These are phyloP conservation scores for Amaranthus cruentus DNA, from an alignment of 148 eudicot genomes.

Conservation along the genomic window DNA sequence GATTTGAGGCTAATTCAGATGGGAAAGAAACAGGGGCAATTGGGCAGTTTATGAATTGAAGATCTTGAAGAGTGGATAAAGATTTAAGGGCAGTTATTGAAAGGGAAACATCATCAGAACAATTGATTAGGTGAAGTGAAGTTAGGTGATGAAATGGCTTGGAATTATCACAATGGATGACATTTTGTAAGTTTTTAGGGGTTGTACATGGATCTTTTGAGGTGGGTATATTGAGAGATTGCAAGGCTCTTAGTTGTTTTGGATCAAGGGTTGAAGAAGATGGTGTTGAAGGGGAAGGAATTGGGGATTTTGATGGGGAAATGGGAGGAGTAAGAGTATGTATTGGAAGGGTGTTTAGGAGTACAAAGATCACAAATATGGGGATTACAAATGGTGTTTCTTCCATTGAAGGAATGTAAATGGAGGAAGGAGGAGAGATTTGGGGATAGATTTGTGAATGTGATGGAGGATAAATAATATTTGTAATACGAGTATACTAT, in stretches of 20 bases:
- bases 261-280: conserved; percentile 61
- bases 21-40: conserved; percentile 26
- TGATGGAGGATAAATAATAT: no score
- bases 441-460: background rate
- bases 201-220: conserved; percentile 61
- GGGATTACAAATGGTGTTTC: background rate
- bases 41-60: conserved; percentile 53
- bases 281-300: conserved; percentile 10
- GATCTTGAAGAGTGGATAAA: conserved; percentile 52
- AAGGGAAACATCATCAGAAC: conserved; percentile 49
- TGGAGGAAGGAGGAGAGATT: background rate
- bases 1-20: conserved; percentile 23
- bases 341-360: conserved; percentile 23
- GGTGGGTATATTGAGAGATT: conserved; percentile 59
- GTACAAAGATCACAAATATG: conserved; percentile 12
- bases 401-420: conserved; percentile 5
- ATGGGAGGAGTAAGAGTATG: conserved; percentile 13
- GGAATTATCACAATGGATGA: conserved; percentile 49
- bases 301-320: conserved; percentile 14
- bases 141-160: conserved; percentile 57
- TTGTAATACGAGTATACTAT: no score
- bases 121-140: conserved; percentile 57
- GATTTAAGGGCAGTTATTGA: conserved; percentile 58
- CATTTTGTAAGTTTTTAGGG: conserved; percentile 21
- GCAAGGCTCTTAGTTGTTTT: conserved; percentile 60